These are phyloP conservation scores for Discostella stelligera DNA, from an alignment of 352 stramenopile species.

Conservation along the genomic window DNA sequence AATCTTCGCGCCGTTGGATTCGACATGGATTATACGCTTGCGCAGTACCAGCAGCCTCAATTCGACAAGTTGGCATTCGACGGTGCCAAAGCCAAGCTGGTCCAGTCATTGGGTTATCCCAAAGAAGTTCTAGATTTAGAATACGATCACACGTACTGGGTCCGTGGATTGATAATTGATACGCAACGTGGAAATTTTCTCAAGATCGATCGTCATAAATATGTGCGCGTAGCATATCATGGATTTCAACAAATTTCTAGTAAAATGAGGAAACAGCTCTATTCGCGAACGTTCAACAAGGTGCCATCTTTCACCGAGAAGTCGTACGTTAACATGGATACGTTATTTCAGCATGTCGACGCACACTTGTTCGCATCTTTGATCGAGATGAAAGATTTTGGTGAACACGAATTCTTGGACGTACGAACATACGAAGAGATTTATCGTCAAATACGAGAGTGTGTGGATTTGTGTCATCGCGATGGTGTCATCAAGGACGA, in stretches of 20 bases:
- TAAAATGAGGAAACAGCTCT: constrained; percentile 67
- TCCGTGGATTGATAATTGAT: constrained; percentile 86
- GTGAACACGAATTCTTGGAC: constrained; percentile 72
- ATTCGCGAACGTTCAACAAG: constrained; percentile 75
- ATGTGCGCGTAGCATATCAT: constrained; percentile 85
- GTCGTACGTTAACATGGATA: constrained; percentile 79
- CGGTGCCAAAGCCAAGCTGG: constrained; percentile 84
- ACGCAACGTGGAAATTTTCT: constrained; percentile 82
- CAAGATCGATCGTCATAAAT: constrained; percentile 88
- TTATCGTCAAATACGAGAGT: constrained; percentile 81
- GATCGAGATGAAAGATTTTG: constrained; percentile 83
- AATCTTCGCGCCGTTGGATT: constrained; percentile 82
- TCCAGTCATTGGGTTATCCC: constrained; percentile 72
- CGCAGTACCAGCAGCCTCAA: constrained; percentile 82
- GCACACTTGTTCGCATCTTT: constrained; percentile 84
- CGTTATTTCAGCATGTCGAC: constrained; percentile 86
- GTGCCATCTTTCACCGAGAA: constrained; percentile 64
- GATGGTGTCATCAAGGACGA: constrained; percentile 87
- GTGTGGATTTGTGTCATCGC: constrained; percentile 85
- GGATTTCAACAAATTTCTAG: constrained; percentile 79
- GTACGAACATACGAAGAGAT: constrained; percentile 84
- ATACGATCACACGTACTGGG: constrained; percentile 81
- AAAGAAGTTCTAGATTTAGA: constrained; percentile 80
- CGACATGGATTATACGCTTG: constrained; percentile 88
- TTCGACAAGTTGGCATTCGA: constrained; percentile 87